Evolutionary conservation across 2,329 filamentous ascomycete species (phyloP).

Genomic region (Magnaporthiopsis poae): DNA sequence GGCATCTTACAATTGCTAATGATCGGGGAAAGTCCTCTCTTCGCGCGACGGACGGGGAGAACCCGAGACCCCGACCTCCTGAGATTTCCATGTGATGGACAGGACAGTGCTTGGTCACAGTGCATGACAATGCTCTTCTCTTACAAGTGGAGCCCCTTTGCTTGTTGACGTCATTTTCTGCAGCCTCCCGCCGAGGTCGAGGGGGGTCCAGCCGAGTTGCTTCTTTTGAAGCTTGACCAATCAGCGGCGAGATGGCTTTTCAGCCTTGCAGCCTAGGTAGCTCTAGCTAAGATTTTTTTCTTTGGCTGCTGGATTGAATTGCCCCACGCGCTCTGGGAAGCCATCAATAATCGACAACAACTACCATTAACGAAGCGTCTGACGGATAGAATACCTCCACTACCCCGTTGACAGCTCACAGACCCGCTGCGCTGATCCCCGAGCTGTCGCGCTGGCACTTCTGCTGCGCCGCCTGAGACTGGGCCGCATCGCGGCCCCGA

Average conservation of each 20-base stretch:
- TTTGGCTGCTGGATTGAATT: neutral
- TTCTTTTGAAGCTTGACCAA: neutral
- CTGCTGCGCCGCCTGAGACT: conserved; percentile 4
- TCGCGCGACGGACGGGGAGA: neutral
- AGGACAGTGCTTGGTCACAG: neutral
- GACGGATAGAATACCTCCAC: too few species aligned
- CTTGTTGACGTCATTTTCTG: neutral
- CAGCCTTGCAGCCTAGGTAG: neutral
- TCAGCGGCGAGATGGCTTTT: neutral
- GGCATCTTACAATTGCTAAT: too few species aligned
- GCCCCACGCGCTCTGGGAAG: neutral
- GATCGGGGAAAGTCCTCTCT: too few species aligned
- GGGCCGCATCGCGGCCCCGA: conserved; percentile 12
- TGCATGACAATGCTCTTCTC: neutral
- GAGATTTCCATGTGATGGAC: neutral
- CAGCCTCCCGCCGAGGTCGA: neutral
- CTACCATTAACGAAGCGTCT: too few species aligned
- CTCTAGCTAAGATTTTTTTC: neutral
- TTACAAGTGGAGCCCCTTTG: neutral
- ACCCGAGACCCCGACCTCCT: neutral
- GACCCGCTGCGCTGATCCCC: too few species aligned
- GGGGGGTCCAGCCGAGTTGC: neutral
- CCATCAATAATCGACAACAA: too few species aligned
- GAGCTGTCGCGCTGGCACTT: conserved; percentile 1
- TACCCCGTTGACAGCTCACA: too few species aligned